Evolutionary conservation across 495 filamentous ascomycete species (phyloP), one percentile per base, ranked within the genome.

Genomic region (Penicillium lividum): DNA sequence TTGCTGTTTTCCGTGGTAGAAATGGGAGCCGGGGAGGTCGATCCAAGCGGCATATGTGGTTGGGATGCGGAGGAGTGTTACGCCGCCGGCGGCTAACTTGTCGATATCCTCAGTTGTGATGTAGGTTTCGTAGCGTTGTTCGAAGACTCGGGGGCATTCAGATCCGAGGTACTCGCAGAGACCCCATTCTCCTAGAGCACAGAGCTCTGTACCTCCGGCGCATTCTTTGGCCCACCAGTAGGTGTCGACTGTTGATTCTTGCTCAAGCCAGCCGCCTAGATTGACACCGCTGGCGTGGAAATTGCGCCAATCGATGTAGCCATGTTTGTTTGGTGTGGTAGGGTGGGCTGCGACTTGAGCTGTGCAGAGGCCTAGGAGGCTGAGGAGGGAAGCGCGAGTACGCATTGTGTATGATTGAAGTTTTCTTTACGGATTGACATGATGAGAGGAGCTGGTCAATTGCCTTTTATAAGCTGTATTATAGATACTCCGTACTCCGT

Each of bases 241-340:
- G 3, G 58, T 68, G 56, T 70, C 67, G 33, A 72, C 68, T 8
- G 66, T 69, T 25, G 69, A 68, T 52, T 74, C 71, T 58, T 74
- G 69, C 7, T 64, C 66, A 0, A 74, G 66, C 71, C 69, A 72
- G 34, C 69, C 71, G 8, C 71, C 69, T 11, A 74, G 61, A 34
- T 74, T 74, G 42, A 66, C 66, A 25, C 68, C 68, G 44, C 69
- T 51, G 34, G 59, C 67, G 8, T 62, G 56, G 54, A 68, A 71
- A 22, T 60, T 70, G 40, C 55, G 56, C 67, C 69, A 72, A 53
- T 72, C 47, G 25, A 64, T 53, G 49, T 70, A 70, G 44, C 51
- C 29, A 16, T 16, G 59, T 16, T 52, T 33, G 29, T 43, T 36
- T 31, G 16, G 31, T 15, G 38, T 13, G 18, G 16, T 38, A 16